phyloP scores from a whole-genome alignment of 2,329 filamentous ascomycete genomes.

The Beauveria brongniartii region DNA sequence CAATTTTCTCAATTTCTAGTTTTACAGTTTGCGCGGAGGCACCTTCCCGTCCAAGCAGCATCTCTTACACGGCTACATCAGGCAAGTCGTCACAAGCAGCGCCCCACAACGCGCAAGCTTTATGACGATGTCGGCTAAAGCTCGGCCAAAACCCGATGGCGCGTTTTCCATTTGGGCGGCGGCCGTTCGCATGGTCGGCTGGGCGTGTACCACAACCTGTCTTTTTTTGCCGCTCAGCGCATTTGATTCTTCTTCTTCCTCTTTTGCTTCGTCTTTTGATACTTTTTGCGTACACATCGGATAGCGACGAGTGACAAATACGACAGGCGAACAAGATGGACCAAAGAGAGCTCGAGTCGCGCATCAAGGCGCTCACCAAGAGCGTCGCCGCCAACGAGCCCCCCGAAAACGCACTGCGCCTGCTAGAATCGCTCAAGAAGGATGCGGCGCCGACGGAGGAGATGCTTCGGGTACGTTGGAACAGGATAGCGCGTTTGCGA shows the following conservation, averaged over 20 bases:
- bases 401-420: slow-evolving; percentile 58
- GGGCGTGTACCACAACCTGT: not conserved
- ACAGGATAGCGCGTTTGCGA: too few species aligned
- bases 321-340: slow-evolving; percentile 48
- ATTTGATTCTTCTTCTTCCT: too few species aligned
- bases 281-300: too few species aligned
- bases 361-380: slow-evolving; percentile 73
- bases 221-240: too few species aligned
- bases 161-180: not conserved
- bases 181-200: not conserved
- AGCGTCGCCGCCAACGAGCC: slow-evolving; percentile 69
- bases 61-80: not conserved
- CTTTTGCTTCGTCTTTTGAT: too few species aligned
- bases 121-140: slow-evolving; percentile 2
- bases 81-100: slow-evolving; percentile 6
- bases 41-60: not conserved
- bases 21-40: not conserved
- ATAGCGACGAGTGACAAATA: too few species aligned
- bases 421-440: slow-evolving; percentile 72
- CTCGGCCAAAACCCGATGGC: not conserved
- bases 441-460: slow-evolving; percentile 82
- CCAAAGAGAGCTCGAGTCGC: slow-evolving; percentile 69
- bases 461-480: slow-evolving; percentile 61
- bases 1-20: slow-evolving; percentile 29
- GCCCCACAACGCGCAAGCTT: not conserved